Base-by-base conservation (phyloP, 805 yeast species). In the Cephaloascus fragrans region DNA sequence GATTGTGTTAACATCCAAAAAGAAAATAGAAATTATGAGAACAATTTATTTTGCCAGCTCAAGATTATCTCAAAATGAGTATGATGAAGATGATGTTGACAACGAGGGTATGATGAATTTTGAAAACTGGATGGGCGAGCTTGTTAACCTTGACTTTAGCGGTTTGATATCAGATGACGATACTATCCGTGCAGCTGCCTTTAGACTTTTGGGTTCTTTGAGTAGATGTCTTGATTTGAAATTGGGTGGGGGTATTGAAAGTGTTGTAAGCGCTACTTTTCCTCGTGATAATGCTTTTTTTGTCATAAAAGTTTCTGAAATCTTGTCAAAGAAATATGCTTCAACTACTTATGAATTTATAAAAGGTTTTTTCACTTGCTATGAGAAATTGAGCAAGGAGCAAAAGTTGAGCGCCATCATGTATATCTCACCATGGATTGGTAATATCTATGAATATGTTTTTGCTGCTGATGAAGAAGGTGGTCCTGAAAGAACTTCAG, bases 391-490 rank as follows among this genome's bases (percentile, higher is more conserved):
- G 17, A 56, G 61, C 0, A 42, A 39, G 0, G 61, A 54, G 5
- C 62, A 62, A 32, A 52, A 64, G 37, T 47, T 64, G n/a, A 59
- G 69, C 40, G 69, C 76, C 1, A 64, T 66, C 16, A 50, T 71
- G 38, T 78, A 77, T 49, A 61, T 79, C 9, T 64, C 83, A 0
- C 89, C 93, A 2, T 87, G 95, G 95, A 66, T 83, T 14, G 71
- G 71, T 18, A 82, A 85, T 47, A 64, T 85, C 18, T 75, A 77
- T 51, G 64, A 67, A 12, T 56, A 75, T 46, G 78, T 84, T 5
- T 80, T 67, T 49, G 48, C 70, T 33, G 64, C 63, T 15, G 76
- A 73, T 47, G 77, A 74, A 19, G 71, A 69, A 23, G 64, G 61
- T 41, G 93, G 94, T 0, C 68, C 75, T 2, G 81, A 75, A 38